Base-by-base conservation (phyloP, 805 yeast species). In the Wickerhamiella sergipiensis region DNA sequence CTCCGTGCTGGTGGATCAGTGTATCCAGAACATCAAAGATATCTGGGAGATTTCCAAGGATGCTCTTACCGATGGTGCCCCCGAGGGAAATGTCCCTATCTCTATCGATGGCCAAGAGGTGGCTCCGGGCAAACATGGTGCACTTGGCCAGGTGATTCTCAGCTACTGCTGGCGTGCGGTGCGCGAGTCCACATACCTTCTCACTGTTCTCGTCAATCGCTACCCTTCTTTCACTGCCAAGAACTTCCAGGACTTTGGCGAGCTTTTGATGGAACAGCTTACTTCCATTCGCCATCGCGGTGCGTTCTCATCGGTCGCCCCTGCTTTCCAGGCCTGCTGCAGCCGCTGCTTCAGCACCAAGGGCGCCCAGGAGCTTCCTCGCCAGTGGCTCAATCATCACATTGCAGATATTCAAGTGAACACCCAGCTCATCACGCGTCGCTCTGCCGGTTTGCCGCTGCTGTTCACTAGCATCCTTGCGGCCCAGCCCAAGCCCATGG, bases 361-460 rank as follows among this genome's bases (percentile, higher is more conserved):
- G 17, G 23, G 26, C n/a, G 36, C 38, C 6, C 19, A 54, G 2
- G 64, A 64, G 0, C 57, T 72, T 6, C 80, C 89, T 5, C 59
- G 61, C 10, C 51, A 56, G 13, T 86, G 95, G 95, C 64, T 88
- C 2, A 61, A 70, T 15, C 64, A 69, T n/a, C 82, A 78, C 56
- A 58, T 88, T 15, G 60, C 63, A 3, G 62, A 78, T 45, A 67
- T 85, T 23, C 73, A 74, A 53, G 70, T 70, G 0, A 78, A 75
- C 57, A 71, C 83, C 1, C 89, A 86, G 59, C 75, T 77, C 45
- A 83, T 89, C 48, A 84, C 95, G 0, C 75, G 97, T 62, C 72
- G 97, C 56, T 88, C 97, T 1, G 97, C 95, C 2, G 97, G 97
- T 0, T 66, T 92, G 17, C 97, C 97, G 1, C 82, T 71, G 58